Evolutionary conservation across 2,329 filamentous ascomycete genomes (phyloP), one percentile per base, ranked within the genome.

Genomic region (Colletotrichum horii): DNA sequence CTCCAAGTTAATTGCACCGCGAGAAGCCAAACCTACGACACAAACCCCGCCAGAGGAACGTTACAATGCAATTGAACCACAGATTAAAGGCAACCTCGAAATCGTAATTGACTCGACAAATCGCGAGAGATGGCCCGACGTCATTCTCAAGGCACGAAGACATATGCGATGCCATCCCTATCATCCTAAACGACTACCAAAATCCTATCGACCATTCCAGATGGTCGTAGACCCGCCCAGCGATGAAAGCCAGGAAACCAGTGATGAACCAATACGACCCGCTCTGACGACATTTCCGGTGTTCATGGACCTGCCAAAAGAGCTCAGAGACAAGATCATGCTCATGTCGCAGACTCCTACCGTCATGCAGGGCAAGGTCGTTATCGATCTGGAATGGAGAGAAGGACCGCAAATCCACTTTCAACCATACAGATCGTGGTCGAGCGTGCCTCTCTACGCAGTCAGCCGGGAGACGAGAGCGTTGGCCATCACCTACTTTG

Each of bases 11-110:
- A 52, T 52, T 0, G 4, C 6, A 1, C n/a, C n/a, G n/a, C 43
- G 43, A 14, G 43, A 22, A 4, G 0, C 1, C 43, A 52, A 3
- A 14, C 11, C 43, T 22, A 0, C 43, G 11, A 14, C n/a, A 22
- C 43, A 52, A 52, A 2, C 43, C 0, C 0, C 43, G 8, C 0
- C 43, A 0, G 43, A 52, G 0, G 43, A 52, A 2, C 3, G 22
- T 0, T 52, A 52, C 43, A n/a, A 52, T 24, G n/a, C n/a, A 22
- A 52, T 22, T 8, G 43, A 52, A 14, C 43, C 43, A 14, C 43
- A 52, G 2, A 22, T 52, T 0, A 52, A 52, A 0, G 43, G 43
- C 11, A 52, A 14, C 0, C 43, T 52, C 1, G 43, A 52, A 14
- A 52, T 52, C 12, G 43, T 6, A 1, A 52, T 52, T 22, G 1